Evolutionary conservation across 2,329 filamentous ascomycete species (phyloP), one percentile per base, ranked within the genome.

Genomic region (Paecilomyces niveus): DNA sequence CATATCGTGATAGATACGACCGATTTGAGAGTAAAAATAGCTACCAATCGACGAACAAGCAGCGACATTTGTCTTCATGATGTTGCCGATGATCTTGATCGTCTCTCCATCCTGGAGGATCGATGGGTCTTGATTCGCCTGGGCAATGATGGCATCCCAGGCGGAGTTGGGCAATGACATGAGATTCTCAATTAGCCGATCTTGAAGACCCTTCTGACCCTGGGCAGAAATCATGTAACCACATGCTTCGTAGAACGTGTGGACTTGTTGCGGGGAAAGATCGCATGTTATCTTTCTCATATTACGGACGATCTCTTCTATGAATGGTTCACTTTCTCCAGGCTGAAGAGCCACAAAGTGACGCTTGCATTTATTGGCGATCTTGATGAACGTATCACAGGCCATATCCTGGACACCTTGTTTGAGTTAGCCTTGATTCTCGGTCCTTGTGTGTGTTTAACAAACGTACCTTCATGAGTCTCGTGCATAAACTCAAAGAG

Each of bases 61-160:
- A n/a, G 95, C 93, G 3, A 99, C 94, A 68, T 99, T 99, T 0
- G 94, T 99, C 84, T 99, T 99, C 94, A 99, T 99, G 72, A 99
- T 97, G 77, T 99, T 99, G 65, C 94, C 94, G 62, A 99, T 92
- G 65, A 99, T 88, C 80, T 99, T 99, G 79, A 99, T 97, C 0
- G 92, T 96, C 66, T 99, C 92, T 10, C 87, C 81, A 69, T 97
- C 92, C 73, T 97, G 91, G 11, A 99, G 82, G 65, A 94, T 92
- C 22, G 86, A 83, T 0, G 94, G 91, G 71, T 97, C 88, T 61
- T 88, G 83, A 57, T 90, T 94, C 24, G 94, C 94, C 70, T 89
- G 85, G 66, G 86, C 85, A 71, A 99, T 99, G 68, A 99, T 97
- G 68, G 88, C 85, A 71, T 97, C 92, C 94, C 94, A 99, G 21